phyloP scores from a whole-genome alignment of 2,329 filamentous ascomycete species.

The Penicillium vulpinum region DNA sequence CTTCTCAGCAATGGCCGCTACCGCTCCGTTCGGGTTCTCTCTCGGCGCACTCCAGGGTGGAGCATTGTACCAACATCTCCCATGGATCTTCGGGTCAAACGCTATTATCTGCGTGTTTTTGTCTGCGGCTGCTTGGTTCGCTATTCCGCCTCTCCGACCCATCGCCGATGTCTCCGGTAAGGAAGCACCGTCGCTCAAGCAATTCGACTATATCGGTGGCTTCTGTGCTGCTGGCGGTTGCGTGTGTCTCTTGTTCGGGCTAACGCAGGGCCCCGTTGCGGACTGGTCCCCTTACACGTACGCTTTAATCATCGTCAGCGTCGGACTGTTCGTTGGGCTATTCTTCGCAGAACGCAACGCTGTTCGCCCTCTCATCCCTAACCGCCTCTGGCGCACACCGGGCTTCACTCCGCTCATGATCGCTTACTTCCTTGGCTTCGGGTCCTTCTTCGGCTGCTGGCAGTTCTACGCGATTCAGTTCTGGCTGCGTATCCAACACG shows the following conservation, averaged over 20 bases:
- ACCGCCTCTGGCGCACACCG: conserved; percentile 44
- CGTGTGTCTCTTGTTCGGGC: conserved; percentile 58
- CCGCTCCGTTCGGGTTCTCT: conserved; percentile 48
- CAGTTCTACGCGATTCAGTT: conserved; percentile 46
- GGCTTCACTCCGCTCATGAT: conserved; percentile 48
- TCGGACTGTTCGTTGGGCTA: conserved; percentile 49
- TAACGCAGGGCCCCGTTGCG: conserved; percentile 54
- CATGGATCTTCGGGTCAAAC: conserved; percentile 49
- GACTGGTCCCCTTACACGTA: conserved; percentile 54
- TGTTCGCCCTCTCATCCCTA: conserved; percentile 48
- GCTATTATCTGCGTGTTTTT: conserved; percentile 43
- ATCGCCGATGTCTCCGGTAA: conserved; percentile 30
- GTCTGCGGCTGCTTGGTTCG: conserved; percentile 40
- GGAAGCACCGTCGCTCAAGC: conserved; percentile 31
- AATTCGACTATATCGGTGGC: conserved; percentile 45
- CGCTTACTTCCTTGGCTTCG: conserved; percentile 48
- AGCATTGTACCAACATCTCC: conserved; percentile 39
- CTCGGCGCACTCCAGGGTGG: conserved; percentile 48
- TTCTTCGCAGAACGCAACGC: conserved; percentile 49
- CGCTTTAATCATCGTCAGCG: conserved; percentile 48
- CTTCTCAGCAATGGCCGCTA: conserved; percentile 52
- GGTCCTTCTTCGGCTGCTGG: conserved; percentile 47
- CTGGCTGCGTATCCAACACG: conserved; percentile 42
- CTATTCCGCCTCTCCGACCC: conserved; percentile 41
- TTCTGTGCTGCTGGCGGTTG: conserved; percentile 51